Evolutionary conservation across 202 grass and related monocot species (phyloP).

Genomic region (Zizania palustris): DNA sequence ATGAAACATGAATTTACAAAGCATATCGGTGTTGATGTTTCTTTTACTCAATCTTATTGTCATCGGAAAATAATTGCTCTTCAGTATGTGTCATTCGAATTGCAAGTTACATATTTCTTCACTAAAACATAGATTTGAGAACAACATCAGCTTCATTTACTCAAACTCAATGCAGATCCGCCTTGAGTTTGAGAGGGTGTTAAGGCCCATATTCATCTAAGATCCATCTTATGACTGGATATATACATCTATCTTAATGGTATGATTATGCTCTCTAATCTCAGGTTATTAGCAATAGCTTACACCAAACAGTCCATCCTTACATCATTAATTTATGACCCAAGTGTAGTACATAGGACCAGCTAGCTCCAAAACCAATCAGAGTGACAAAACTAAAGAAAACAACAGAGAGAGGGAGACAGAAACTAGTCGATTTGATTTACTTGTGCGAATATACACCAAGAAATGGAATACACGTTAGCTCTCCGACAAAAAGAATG

Average conservation of each 20-base stretch:
- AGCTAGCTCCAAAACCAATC: background rate
- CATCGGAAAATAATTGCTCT: too few species aligned
- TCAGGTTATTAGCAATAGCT: background rate
- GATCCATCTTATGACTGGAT: too few species aligned
- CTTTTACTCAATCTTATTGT: too few species aligned
- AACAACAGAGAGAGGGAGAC: background rate
- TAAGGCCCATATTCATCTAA: too few species aligned
- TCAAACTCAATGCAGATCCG: too few species aligned
- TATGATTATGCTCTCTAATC: too few species aligned
- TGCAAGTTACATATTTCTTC: too few species aligned
- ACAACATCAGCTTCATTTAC: too few species aligned
- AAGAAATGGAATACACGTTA: constrained; percentile 10
- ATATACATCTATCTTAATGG: too few species aligned
- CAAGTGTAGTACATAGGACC: background rate
- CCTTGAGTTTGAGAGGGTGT: too few species aligned
- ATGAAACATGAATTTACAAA: background rate
- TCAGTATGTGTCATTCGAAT: too few species aligned
- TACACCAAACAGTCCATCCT: background rate
- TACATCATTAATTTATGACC: background rate
- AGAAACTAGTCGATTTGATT: background rate
- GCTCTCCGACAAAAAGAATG: background rate
- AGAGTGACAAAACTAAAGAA: background rate
- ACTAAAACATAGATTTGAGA: too few species aligned
- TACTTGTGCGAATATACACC: constrained; percentile 35
- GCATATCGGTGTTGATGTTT: background rate